These are phyloP conservation scores for Mortierella sp. DNA, from an alignment of 371 early-diverging fungal genomes.

Conservation along the genomic window DNA sequence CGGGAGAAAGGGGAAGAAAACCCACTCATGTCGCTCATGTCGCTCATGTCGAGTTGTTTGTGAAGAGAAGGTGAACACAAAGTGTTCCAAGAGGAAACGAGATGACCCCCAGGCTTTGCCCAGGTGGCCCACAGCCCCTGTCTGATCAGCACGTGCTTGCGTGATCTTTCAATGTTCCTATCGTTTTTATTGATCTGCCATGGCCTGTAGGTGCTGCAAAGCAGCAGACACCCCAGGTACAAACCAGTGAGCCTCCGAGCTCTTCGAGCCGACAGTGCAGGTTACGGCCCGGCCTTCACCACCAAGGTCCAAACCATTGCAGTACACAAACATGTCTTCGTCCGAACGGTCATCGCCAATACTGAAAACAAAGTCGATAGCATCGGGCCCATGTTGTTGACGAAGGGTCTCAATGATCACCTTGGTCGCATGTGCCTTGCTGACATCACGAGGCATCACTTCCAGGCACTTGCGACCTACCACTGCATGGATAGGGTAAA, in stretches of 20 bases:
- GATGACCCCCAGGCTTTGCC: too few relatives aligned
- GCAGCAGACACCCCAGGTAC: conserved; percentile 63
- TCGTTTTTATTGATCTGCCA: conserved; percentile 13
- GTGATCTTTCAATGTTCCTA: not conserved
- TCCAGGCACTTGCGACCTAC: conserved; percentile 94
- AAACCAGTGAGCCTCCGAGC: conserved; percentile 68
- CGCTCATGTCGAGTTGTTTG: not conserved
- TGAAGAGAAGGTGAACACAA: not conserved
- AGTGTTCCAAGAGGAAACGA: too few relatives aligned
- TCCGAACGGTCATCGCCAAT: conserved; percentile 86
- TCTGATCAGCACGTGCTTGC: not conserved
- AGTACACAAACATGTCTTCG: conserved; percentile 84
- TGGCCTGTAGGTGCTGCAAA: conserved; percentile 51
- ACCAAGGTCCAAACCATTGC: conserved; percentile 61
- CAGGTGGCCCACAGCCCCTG: too few relatives aligned
- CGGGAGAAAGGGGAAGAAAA: conserved; percentile 19
- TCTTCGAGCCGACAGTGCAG: conserved; percentile 68
- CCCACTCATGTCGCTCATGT: conserved; percentile 20
- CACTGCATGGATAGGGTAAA: conserved; percentile 88
- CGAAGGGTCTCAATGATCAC: conserved; percentile 62
- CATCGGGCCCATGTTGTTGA: conserved; percentile 25
- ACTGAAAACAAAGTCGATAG: conserved; percentile 75
- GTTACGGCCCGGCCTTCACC: conserved; percentile 56
- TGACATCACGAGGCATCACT: conserved; percentile 76
- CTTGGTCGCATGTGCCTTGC: conserved; percentile 70